Evolutionary conservation across 148 eudicot species (phyloP), one percentile per base, ranked within the genome.

Genomic region (Fallopia convolvulus): DNA sequence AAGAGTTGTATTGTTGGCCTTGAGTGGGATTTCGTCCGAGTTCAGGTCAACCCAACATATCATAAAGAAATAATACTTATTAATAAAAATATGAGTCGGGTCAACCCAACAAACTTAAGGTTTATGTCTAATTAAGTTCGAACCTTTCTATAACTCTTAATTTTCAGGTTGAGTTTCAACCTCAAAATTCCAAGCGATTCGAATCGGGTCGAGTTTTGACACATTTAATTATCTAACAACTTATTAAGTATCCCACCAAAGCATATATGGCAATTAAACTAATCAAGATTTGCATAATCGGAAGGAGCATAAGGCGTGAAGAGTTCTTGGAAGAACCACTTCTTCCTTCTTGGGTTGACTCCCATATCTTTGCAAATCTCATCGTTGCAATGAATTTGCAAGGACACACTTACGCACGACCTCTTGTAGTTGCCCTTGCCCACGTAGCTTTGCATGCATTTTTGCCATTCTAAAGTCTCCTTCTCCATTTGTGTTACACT

Each of bases 1-100:
- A 78, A 76, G 88, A 80, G 77, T n/a, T 84, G 4, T 90, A 78
- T 74, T 87, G 89, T 73, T 88, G 90, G 90, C 98, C 98, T 46
- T 92, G 93, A 93, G 77, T 81, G 26, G 97, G 93, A 11, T 26
- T 26, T 26, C 30, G n/a, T n/a, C n/a, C n/a, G 30, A 1, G 30
- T 26, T 26, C 1, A 26, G 30, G 30, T 26, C 30, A 1, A 26
- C 30, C 30, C 30, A 26, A 26, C 30, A 26, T 26, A 26, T 26
- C 30, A 26, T 26, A 26, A 26, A 26, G 30, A 26, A 26, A 26
- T 26, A 26, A 26, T 26, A 26, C 30, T 26, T 26, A 26, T 26
- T 26, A 26, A 26, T 26, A 26, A 26, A 26, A 26, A 26, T 26
- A 26, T 26, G 30, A 1, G 30, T 26, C 30, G 0, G 30, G 30